Conservation (phyloP, 164 flowering plant species). For the Saururus chinensis region DNA sequence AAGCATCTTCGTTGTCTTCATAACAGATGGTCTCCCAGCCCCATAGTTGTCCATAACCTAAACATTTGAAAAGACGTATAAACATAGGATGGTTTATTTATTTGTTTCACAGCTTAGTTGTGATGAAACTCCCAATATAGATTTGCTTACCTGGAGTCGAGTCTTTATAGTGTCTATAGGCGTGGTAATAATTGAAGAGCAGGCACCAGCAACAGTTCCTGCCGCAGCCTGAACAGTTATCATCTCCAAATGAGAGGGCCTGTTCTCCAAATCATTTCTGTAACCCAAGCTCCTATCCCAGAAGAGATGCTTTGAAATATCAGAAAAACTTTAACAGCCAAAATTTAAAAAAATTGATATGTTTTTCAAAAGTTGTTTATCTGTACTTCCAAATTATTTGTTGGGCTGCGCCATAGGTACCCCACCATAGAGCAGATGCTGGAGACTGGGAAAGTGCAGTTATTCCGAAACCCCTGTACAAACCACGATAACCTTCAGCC, state of each 20-base stretch:
- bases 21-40: slow-evolving; percentile 65
- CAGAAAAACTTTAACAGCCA: not conserved
- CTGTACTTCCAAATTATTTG: slow-evolving; percentile 65
- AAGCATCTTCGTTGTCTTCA: slow-evolving; percentile 48
- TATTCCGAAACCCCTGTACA: slow-evolving; percentile 80
- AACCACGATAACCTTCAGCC: slow-evolving; percentile 66
- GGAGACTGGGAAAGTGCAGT: slow-evolving; percentile 64
- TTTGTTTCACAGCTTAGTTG: not conserved
- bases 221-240: slow-evolving; percentile 70
- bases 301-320: not conserved
- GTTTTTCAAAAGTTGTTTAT: not conserved
- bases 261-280: slow-evolving; percentile 31
- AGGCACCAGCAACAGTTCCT: slow-evolving; percentile 74
- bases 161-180: slow-evolving; percentile 87
- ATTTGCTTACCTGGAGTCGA: slow-evolving; percentile 60
- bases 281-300: slow-evolving; percentile 51
- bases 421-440: slow-evolving; percentile 91
- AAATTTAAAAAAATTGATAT: not conserved
- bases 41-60: slow-evolving; percentile 81
- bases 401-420: slow-evolving; percentile 63
- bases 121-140: not conserved
- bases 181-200: slow-evolving; percentile 69
- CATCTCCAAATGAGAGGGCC: slow-evolving; percentile 67
- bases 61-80: not conserved
- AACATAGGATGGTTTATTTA: not conserved